These are phyloP conservation scores for Cicer pinnatifidum DNA, from an alignment of 306 rosid genomes.

Conservation along the genomic window DNA sequence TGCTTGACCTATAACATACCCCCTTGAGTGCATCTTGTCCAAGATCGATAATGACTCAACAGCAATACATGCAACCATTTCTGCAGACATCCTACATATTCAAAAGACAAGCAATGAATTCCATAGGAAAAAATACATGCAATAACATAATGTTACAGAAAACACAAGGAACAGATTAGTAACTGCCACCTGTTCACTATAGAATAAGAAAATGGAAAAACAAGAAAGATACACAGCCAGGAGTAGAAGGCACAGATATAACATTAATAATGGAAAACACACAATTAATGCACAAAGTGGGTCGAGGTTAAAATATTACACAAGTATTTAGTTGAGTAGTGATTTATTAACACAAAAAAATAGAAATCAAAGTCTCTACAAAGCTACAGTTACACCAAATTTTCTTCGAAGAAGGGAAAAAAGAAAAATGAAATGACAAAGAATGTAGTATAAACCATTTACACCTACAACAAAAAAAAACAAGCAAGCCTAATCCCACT, in stretches of 20 bases:
- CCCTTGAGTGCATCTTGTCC: constrained; percentile 91
- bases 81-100: constrained; percentile 76
- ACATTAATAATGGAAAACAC: not conserved
- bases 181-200: not conserved
- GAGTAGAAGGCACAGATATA: constrained; percentile 8
- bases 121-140: constrained; percentile 8
- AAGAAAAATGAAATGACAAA: constrained; percentile 1
- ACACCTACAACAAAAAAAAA: constrained; percentile 10
- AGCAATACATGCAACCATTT: constrained; percentile 96
- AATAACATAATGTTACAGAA: constrained; percentile 9
- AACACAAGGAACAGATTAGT: constrained; percentile 29
- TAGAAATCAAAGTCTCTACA: constrained; percentile 5
- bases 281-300: constrained; percentile 12
- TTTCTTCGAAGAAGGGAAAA: not conserved
- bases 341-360: constrained; percentile 1
- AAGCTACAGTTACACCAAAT: constrained; percentile 7
- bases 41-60: constrained; percentile 90
- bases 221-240: not conserved
- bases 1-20: constrained; percentile 57
- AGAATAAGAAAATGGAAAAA: constrained; percentile 11
- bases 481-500: not conserved
- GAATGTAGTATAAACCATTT: not conserved
- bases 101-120: constrained; percentile 20
- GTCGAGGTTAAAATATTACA: not conserved
- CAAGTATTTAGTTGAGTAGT: not conserved